A percentile compares a stretch with the other conserved stretches of the same genome.
phyloP scores from a whole-genome alignment of 441 rosid species.

The Adansonia grandidieri region DNA sequence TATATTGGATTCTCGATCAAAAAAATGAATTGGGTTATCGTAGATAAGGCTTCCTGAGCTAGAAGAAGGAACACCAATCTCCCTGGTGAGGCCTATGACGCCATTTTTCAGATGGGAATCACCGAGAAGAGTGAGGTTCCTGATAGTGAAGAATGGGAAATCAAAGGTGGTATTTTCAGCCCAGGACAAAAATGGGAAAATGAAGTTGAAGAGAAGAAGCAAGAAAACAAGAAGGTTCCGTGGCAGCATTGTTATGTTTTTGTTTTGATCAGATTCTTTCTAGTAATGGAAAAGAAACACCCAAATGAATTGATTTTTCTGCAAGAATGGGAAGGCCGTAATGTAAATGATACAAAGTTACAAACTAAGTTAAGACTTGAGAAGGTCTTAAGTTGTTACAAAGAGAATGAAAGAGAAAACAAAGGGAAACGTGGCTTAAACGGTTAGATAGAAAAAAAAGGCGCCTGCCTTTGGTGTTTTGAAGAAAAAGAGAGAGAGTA shows the following conservation, averaged over 20 bases:
- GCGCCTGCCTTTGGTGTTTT: slow-evolving; percentile 15
- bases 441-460: slow-evolving; percentile 34
- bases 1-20: slow-evolving; percentile 66
- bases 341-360: too few relatives aligned
- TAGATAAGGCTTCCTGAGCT: slow-evolving; percentile 78
- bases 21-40: slow-evolving; percentile 63
- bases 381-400: slow-evolving; percentile 10
- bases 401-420: slow-evolving; percentile 10
- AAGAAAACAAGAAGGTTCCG: slow-evolving; percentile 54
- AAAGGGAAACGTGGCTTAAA: slow-evolving; percentile 59
- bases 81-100: slow-evolving; percentile 78
- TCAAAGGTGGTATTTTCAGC: slow-evolving; percentile 46
- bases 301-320: slow-evolving; percentile 13
- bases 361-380: too few relatives aligned
- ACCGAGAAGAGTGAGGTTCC: slow-evolving; percentile 88
- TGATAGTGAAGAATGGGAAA: slow-evolving; percentile 64
- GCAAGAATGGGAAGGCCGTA: slow-evolving; percentile 10
- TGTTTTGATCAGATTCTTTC: neutral
- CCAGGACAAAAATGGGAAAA: slow-evolving; percentile 18
- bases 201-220: slow-evolving; percentile 36
- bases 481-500: neutral
- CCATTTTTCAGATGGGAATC: slow-evolving; percentile 84
- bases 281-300: neutral
- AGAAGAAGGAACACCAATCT: slow-evolving; percentile 76
- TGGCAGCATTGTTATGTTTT: slow-evolving; percentile 42